These are phyloP conservation scores for Fragilaria crotonensis DNA, from an alignment of 108 stramenopile genomes.

Conservation along the genomic window DNA sequence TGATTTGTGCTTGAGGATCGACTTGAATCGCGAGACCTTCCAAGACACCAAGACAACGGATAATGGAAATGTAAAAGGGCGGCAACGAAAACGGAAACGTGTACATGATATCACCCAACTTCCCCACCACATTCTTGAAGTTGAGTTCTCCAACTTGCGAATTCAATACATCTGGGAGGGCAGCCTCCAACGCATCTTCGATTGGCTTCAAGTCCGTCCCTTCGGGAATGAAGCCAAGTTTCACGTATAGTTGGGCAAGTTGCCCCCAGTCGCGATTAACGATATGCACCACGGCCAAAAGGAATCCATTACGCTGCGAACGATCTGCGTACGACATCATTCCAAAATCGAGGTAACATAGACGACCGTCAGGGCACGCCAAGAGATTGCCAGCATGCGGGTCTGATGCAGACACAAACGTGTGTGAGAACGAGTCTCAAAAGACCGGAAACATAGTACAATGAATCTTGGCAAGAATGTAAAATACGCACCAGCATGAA, in stretches of 20 bases:
- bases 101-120: constrained; percentile 96
- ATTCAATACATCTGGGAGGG: constrained; percentile 91
- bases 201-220: constrained; percentile 83
- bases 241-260: constrained; percentile 76
- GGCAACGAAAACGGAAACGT: constrained; percentile 93
- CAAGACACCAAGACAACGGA: constrained; percentile 93
- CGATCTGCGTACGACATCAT: constrained; percentile 92
- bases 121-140: constrained; percentile 93
- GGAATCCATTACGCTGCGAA: constrained; percentile 86
- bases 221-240: constrained; percentile 90
- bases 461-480: neutral
- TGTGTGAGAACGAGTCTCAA: neutral
- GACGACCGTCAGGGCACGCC: constrained; percentile 69
- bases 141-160: constrained; percentile 90
- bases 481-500: constrained; percentile 34
- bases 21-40: constrained; percentile 95
- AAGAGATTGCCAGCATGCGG: constrained; percentile 83
- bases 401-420: constrained; percentile 15
- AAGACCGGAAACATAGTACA: constrained; percentile 7
- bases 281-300: constrained; percentile 94
- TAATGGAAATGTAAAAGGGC: constrained; percentile 96
- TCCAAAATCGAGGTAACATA: constrained; percentile 94
- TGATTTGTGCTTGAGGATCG: constrained; percentile 83
- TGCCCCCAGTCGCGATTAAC: constrained; percentile 93
- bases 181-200: constrained; percentile 79